These are phyloP conservation scores for Turritis glabra DNA, from an alignment of 345 rosid species.

Conservation along the genomic window DNA sequence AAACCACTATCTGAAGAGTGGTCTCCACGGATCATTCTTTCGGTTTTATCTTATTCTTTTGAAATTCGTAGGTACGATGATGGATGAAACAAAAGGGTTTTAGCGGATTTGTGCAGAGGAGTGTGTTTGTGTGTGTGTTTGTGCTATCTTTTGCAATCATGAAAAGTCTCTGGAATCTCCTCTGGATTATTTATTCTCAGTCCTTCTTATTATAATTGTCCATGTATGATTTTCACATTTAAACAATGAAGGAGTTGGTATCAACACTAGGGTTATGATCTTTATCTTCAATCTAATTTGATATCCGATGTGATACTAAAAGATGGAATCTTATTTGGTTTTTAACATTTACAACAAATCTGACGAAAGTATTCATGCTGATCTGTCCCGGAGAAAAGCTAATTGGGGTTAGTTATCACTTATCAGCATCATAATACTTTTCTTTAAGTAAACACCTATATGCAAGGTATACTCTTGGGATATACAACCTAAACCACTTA, in stretches of 20 bases:
- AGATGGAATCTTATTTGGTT: conserved; percentile 1
- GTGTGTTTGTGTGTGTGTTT: conserved; percentile 22
- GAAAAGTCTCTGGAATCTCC: conserved; percentile 22
- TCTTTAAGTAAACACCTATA: no score
- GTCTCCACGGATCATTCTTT: background rate
- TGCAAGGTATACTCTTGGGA: no score
- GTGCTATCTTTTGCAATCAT: conserved; percentile 20
- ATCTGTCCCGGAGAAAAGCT: background rate
- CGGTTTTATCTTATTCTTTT: background rate
- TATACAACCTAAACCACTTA: no score
- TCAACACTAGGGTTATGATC: conserved; percentile 10
- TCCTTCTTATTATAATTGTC: conserved; percentile 2
- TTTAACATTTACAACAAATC: background rate
- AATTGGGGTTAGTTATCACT: no score
- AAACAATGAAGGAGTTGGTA: conserved; percentile 19
- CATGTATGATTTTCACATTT: conserved; percentile 21
- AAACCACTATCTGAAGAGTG: conserved; percentile 3
- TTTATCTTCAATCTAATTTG: conserved; percentile 9
- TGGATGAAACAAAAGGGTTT: conserved; percentile 21
- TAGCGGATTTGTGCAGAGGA: conserved; percentile 32
- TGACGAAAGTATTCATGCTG: background rate
- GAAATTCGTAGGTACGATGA: background rate
- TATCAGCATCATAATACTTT: no score
- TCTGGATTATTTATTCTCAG: conserved; percentile 2
- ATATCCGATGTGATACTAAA: background rate